Evolutionary conservation across 2,329 filamentous ascomycete species (phyloP).

Genomic region (Neocucurbitaria cava): DNA sequence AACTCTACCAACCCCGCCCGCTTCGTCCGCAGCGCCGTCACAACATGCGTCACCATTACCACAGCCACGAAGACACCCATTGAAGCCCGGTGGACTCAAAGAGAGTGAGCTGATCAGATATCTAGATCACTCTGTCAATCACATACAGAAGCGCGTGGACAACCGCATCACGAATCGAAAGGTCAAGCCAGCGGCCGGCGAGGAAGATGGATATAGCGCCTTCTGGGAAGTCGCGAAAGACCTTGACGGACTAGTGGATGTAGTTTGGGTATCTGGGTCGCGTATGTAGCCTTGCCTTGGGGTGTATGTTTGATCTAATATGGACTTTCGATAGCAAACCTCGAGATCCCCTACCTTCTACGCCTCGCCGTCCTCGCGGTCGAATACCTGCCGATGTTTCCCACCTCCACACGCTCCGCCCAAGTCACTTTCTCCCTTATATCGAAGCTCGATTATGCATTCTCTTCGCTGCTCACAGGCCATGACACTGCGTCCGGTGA

Average conservation of each 20-base stretch:
- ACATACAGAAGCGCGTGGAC: conserved; percentile 36
- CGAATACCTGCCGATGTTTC: conserved; percentile 75
- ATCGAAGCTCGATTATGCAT: conserved; percentile 82
- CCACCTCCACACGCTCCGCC: conserved; percentile 68
- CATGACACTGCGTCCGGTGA: conserved; percentile 70
- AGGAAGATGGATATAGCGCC: conserved; percentile 61
- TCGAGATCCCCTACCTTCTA: conserved; percentile 86
- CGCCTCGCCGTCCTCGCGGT: conserved; percentile 76
- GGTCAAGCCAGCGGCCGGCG: conserved; percentile 51
- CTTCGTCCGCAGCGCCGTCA: conserved; percentile 55
- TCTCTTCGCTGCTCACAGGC: conserved; percentile 75
- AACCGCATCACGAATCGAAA: conserved; percentile 52
- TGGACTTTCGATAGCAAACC: conserved; percentile 60
- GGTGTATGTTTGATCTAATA: conserved; percentile 2
- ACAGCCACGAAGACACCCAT: conserved; percentile 59
- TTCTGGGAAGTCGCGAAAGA: conserved; percentile 77
- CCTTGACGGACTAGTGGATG: conserved; percentile 75
- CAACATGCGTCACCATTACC: conserved; percentile 55
- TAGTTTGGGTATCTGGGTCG: conserved; percentile 86
- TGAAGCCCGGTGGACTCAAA: conserved; percentile 64
- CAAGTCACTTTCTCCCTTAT: conserved; percentile 74
- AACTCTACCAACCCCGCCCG: conserved; percentile 54
- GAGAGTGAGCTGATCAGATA: conserved; percentile 65
- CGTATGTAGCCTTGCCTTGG: conserved; percentile 62
- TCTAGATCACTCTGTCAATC: conserved; percentile 59